Conservation (phyloP, 768 basidiomycete genomes). For the Myochromella boudieri region DNA sequence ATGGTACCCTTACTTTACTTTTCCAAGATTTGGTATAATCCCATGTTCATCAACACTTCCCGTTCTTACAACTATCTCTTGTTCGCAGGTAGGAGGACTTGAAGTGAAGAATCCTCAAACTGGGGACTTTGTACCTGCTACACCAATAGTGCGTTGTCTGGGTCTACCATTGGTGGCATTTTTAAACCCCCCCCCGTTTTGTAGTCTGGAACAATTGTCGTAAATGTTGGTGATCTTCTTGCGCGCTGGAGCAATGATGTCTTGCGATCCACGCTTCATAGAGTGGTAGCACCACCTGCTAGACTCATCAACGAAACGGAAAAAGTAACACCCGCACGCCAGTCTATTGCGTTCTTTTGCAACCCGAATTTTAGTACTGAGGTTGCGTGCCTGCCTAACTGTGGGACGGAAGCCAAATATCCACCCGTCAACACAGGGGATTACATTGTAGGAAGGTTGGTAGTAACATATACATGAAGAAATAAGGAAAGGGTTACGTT, state of each 20-base stretch:
- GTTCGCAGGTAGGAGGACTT: conserved; percentile 66
- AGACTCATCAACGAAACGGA: conserved; percentile 47
- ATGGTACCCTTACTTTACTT: conserved; percentile 78
- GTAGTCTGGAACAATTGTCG: conserved; percentile 78
- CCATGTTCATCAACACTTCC: not conserved
- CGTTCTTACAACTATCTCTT: not conserved
- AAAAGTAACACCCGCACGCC: conserved; percentile 61
- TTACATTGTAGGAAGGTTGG: conserved; percentile 73
- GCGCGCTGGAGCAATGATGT: conserved; percentile 84
- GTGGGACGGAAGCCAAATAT: conserved; percentile 60
- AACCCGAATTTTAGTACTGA: conserved; percentile 72
- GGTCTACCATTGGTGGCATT: not conserved
- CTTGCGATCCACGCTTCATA: conserved; percentile 77
- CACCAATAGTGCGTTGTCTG: conserved; percentile 61
- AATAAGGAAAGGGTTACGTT: not conserved
- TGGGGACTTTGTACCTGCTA: conserved; percentile 66
- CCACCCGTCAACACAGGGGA: conserved; percentile 68
- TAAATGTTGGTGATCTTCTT: conserved; percentile 81
- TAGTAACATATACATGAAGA: conserved; percentile 52
- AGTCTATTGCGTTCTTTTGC: conserved; percentile 87
- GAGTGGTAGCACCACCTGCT: conserved; percentile 73
- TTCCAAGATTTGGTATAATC: conserved; percentile 69
- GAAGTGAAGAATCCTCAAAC: conserved; percentile 84
- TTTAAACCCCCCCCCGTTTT: not conserved
- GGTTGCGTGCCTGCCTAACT: conserved; percentile 72